Base-by-base conservation (phyloP, 371 early-diverging fungal genomes). In the Rhizopus microsporus region DNA sequence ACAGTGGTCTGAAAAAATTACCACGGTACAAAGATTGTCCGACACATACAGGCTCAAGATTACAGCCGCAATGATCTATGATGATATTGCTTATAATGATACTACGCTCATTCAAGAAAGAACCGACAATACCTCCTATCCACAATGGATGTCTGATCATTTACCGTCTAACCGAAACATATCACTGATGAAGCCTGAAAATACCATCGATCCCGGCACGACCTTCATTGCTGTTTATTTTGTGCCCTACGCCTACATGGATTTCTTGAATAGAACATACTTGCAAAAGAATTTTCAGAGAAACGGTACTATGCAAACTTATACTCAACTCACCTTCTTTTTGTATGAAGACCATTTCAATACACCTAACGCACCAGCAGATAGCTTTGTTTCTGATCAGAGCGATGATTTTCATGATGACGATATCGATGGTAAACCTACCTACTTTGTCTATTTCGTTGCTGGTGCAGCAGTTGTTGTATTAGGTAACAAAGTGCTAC, bases 1-100 rank as follows among this genome's bases (percentile, higher is more conserved):
- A 37, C 46, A 15, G n/a, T 78, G 75, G 74, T 61, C 65, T 7
- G 71, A 68, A 30, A 78, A 78, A 47, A 37, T 78, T 6, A 16
- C 60, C 17, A 59, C 55, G 0, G 54, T 69, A 1, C 56, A 56
- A 23, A 40, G 13, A 6, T 12, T 74, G n/a, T 66, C 79, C 0
- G 29, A 46, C 2, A 4, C 42, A 10, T 53, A 68, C 50, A 32
- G 48, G 1, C 59, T 78, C 7, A 55, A 63, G 35, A 29, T 78
- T 7, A 37, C 53, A 12, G 72, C 67, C n/a, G 47, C 67, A 9
- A 30, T 78, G 8, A 57, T 78, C 33, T 68, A 67, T 43, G 72
- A 78, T 40, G 59, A 75, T 43, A 29, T 56, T 6, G 44, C 48
- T 1, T 63, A 70, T 34, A 23, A 53, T 13, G 54, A 62, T 23